Evolutionary conservation across 495 filamentous ascomycete genomes (phyloP).

Genomic region (Tuber microsphaerosporum): DNA sequence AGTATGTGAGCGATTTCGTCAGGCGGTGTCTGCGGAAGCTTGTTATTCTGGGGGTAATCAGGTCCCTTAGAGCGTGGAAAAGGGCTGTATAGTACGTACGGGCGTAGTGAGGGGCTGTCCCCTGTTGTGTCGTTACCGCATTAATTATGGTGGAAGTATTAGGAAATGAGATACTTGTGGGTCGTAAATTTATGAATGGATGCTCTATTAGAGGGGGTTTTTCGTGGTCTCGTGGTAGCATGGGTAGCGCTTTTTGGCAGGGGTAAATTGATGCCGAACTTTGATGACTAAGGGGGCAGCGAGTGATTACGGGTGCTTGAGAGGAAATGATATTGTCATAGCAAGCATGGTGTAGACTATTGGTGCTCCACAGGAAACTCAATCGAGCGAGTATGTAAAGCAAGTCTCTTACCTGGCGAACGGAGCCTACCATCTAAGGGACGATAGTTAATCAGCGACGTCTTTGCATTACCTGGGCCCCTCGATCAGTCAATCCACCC

Average conservation of each 20-base stretch:
- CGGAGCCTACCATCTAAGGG: not conserved
- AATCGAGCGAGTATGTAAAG: not conserved
- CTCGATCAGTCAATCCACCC: not conserved
- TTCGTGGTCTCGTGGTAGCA: not conserved
- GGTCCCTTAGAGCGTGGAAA: not conserved
- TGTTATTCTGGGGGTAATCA: slow-evolving; percentile 9
- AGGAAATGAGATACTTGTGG: not conserved
- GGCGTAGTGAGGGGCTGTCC: slow-evolving; percentile 31
- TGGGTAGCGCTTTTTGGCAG: too few species aligned
- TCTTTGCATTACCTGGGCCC: not conserved
- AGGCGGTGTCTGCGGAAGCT: slow-evolving; percentile 54
- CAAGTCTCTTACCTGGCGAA: not conserved
- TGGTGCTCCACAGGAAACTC: too few species aligned
- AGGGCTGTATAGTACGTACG: slow-evolving; percentile 14
- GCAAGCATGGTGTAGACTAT: too few species aligned
- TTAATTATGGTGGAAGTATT: not conserved
- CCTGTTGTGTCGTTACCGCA: slow-evolving; percentile 20
- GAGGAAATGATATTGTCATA: too few species aligned
- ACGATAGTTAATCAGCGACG: not conserved
- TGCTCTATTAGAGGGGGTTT: not conserved
- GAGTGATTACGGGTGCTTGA: not conserved
- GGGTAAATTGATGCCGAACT: slow-evolving; percentile 24
- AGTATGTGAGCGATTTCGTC: slow-evolving; percentile 60
- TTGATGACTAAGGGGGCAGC: not conserved
- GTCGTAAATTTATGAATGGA: not conserved